Conservation (phyloP, 305 asterid species). For the Plantago lanceolata region DNA sequence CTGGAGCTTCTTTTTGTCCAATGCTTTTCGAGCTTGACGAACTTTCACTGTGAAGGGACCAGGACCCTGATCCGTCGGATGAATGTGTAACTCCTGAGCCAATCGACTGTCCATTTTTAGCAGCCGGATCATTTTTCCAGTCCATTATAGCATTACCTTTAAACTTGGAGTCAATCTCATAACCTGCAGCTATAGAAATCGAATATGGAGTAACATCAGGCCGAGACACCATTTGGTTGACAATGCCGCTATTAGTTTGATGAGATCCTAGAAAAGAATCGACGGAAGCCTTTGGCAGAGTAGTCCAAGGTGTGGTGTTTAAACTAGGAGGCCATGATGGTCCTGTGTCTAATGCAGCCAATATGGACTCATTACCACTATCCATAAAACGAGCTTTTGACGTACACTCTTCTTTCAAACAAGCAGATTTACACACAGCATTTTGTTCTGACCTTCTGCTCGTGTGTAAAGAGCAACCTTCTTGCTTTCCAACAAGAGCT, state of each 20-base stretch:
- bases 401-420: background rate
- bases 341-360: conserved; percentile 30
- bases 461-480: too few species aligned
- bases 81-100: conserved; percentile 37
- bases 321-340: conserved; percentile 33
- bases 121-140: conserved; percentile 22
- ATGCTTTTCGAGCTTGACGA: conserved; percentile 31
- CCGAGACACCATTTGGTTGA: too few species aligned
- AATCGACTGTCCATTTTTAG: conserved; percentile 30
- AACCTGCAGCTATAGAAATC: conserved; percentile 12
- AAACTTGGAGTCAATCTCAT: background rate
- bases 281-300: too few species aligned
- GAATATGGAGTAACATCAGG: too few species aligned
- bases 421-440: background rate
- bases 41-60: conserved; percentile 15
- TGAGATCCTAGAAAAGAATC: too few species aligned
- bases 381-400: conserved; percentile 1
- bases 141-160: conserved; percentile 13
- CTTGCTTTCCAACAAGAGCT: too few species aligned
- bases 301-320: conserved; percentile 24
- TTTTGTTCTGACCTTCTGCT: too few species aligned
- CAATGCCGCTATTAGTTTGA: too few species aligned
- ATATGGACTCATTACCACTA: conserved; percentile 23
- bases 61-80: conserved; percentile 21
- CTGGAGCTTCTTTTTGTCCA: conserved; percentile 7